These are phyloP conservation scores for Lecanicillium sp. DNA, from an alignment of 2,329 filamentous ascomycete genomes.

Conservation along the genomic window DNA sequence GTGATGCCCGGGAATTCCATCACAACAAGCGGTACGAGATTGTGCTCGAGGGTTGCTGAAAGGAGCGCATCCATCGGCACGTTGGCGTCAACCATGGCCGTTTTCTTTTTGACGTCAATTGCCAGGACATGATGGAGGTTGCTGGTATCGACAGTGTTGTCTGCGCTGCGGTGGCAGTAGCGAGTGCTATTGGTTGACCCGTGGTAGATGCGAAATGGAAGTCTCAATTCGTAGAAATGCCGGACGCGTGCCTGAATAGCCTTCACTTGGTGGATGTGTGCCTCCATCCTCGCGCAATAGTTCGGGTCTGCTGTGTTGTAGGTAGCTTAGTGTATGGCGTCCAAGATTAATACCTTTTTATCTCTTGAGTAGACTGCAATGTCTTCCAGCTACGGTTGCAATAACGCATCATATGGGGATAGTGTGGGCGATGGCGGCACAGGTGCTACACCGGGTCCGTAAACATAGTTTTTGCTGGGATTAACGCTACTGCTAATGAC, in stretches of 20 bases:
- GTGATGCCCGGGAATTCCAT: conserved; percentile 72
- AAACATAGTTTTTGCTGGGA: no score
- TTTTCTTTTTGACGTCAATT: conserved; percentile 47
- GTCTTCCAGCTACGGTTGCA: no score
- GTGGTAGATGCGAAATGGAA: conserved; percentile 66
- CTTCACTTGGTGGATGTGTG: no score
- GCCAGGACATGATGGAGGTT: conserved; percentile 55
- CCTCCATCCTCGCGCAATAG: no score
- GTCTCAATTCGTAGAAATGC: neutral
- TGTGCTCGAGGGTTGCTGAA: conserved; percentile 47
- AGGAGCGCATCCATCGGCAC: conserved; percentile 62
- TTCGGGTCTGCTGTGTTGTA: no score
- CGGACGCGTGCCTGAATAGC: neutral
- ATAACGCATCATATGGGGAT: no score
- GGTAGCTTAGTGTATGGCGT: no score
- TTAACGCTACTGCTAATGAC: no score
- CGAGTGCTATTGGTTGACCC: conserved; percentile 74
- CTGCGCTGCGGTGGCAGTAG: conserved; percentile 39
- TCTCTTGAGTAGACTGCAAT: no score
- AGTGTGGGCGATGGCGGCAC: no score
- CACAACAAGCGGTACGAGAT: conserved; percentile 58
- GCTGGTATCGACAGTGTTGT: conserved; percentile 62
- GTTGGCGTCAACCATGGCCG: conserved; percentile 63
- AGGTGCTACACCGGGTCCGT: no score
- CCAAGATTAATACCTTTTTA: no score